Evolutionary conservation across 371 early-diverging fungal genomes (phyloP).

Genomic region (Lichtheimia ramosa): DNA sequence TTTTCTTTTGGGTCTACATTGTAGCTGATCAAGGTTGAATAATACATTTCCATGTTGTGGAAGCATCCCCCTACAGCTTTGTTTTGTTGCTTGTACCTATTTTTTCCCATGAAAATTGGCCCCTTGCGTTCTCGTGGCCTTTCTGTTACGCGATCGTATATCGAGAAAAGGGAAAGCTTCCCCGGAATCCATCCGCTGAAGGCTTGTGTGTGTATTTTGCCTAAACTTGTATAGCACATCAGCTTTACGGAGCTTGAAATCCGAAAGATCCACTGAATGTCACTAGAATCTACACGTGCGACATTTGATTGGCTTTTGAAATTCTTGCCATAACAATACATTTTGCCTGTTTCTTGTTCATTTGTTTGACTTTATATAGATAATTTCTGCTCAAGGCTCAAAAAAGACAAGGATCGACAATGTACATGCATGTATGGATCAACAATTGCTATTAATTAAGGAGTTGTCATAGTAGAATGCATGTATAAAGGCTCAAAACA

Average conservation of each 20-base stretch:
- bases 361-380: conserved; percentile 8
- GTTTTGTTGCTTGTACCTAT: no score
- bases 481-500: neutral
- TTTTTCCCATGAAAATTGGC: no score
- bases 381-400: neutral
- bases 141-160: no score
- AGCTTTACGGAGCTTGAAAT: conserved; percentile 7
- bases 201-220: neutral
- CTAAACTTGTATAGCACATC: neutral
- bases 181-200: neutral
- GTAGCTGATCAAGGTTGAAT: no score
- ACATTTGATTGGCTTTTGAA: conserved; percentile 11
- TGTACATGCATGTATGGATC: neutral
- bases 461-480: neutral
- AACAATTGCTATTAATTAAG: neutral
- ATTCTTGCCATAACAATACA: conserved; percentile 6
- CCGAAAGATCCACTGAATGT: conserved; percentile 4
- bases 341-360: neutral
- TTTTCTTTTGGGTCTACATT: no score
- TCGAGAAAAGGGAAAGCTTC: neutral
- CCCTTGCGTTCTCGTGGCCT: no score
- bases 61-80: no score
- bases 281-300: conserved; percentile 11
- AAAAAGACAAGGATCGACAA: no score
- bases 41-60: no score